Conservation (phyloP, 768 basidiomycete species). For the Cystofilobasidium ferigula region DNA sequence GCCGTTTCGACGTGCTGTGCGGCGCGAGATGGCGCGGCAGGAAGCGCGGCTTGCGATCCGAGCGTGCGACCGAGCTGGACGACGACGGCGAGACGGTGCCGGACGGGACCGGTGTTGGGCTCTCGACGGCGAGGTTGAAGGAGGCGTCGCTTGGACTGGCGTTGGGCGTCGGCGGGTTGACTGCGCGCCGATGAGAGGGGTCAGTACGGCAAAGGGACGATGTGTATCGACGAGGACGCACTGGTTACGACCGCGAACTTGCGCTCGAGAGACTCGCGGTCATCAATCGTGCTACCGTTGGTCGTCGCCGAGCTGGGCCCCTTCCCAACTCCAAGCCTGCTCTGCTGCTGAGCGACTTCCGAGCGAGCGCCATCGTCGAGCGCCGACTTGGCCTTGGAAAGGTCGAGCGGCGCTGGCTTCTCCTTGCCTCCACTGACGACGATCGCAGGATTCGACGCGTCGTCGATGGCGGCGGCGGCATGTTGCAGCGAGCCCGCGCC, state of each 20-base stretch:
- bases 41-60: conserved; percentile 15
- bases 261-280: not conserved
- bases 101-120: not conserved
- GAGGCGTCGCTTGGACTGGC: not conserved
- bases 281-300: not conserved
- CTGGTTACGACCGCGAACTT: not conserved
- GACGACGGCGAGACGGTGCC: not conserved
- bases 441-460: not conserved
- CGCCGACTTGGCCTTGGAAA: not conserved
- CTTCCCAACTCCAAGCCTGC: not conserved
- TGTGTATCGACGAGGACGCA: not conserved
- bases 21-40: conserved; percentile 18
- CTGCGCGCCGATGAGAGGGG: not conserved
- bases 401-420: not conserved
- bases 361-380: not conserved
- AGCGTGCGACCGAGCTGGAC: not conserved
- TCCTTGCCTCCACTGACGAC: not conserved
- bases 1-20: not conserved
- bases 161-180: conserved; percentile 9
- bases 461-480: not conserved
- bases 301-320: not conserved
- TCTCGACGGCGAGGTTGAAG: not conserved
- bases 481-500: not conserved
- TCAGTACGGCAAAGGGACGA: not conserved
- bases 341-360: not conserved